Conservation (phyloP, 78 protist genomes). For the Goniomonas avonlea region DNA sequence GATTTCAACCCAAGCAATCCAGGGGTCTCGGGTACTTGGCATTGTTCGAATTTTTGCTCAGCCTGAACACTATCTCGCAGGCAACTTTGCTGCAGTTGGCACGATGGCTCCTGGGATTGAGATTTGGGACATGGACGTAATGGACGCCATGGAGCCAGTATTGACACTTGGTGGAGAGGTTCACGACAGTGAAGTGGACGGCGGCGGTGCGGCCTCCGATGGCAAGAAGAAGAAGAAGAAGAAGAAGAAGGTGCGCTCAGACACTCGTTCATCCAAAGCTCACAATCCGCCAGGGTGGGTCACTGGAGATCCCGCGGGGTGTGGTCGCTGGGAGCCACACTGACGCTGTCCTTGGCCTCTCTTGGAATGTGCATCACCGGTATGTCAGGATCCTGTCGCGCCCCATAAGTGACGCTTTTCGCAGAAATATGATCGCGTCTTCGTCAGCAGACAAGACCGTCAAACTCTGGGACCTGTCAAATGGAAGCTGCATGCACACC, state of each 20-base stretch:
- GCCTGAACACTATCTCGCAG: neutral
- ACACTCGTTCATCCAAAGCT: too few relatives aligned
- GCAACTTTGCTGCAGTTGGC: neutral
- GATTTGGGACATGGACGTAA: slow-evolving; percentile 8
- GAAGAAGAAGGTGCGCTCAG: neutral
- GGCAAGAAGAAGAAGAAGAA: slow-evolving; percentile 25
- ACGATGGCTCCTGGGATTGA: slow-evolving; percentile 11
- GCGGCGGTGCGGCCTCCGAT: neutral
- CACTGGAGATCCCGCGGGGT: too few relatives aligned
- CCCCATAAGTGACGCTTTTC: neutral
- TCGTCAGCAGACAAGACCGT: slow-evolving; percentile 21
- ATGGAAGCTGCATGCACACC: neutral
- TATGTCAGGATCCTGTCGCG: neutral
- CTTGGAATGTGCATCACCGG: neutral
- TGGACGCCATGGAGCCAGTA: neutral
- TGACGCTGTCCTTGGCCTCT: slow-evolving; percentile 5
- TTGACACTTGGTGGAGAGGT: neutral
- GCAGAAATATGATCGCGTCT: neutral
- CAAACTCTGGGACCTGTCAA: neutral
- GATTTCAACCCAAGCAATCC: neutral
- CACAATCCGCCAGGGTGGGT: too few relatives aligned
- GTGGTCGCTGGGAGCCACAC: slow-evolving; percentile 16
- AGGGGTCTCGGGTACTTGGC: neutral
- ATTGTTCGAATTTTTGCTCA: too few relatives aligned
- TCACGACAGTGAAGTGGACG: too few relatives aligned